These are phyloP conservation scores for Clarireedia paspali DNA, from an alignment of 2,329 filamentous ascomycete genomes.

Conservation along the genomic window DNA sequence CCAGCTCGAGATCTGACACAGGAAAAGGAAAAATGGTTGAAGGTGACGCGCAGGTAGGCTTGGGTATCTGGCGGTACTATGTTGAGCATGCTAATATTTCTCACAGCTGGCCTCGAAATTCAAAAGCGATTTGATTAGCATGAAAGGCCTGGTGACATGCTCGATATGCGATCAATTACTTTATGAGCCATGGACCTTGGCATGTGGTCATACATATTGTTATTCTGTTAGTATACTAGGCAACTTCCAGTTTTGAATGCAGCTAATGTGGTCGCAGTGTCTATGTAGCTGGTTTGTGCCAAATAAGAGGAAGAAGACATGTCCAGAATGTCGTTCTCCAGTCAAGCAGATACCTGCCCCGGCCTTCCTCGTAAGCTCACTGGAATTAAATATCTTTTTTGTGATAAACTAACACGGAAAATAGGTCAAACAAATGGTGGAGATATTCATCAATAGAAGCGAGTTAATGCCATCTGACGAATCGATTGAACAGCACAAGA, in stretches of 20 bases:
- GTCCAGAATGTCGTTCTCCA: conserved; percentile 57
- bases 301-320: conserved; percentile 51
- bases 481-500: conserved; percentile 51
- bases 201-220: conserved; percentile 65
- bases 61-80: neutral
- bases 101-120: conserved; percentile 22
- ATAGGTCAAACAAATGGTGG: conserved; percentile 57
- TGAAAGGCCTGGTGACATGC: conserved; percentile 55
- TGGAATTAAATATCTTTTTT: neutral
- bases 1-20: neutral
- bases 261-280: conserved; percentile 24
- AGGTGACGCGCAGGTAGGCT: conserved; percentile 14
- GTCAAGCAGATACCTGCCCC: conserved; percentile 54
- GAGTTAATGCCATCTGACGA: conserved; percentile 57
- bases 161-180: conserved; percentile 61
- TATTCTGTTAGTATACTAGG: conserved; percentile 42
- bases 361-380: conserved; percentile 48
- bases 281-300: conserved; percentile 31
- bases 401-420: neutral
- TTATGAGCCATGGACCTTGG: conserved; percentile 62
- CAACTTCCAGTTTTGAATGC: neutral
- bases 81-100: conserved; percentile 8
- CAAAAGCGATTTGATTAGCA: conserved; percentile 47
- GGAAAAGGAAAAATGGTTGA: conserved; percentile 7
- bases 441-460: conserved; percentile 50